These are phyloP conservation scores for Leccinum fuscescens DNA, from an alignment of 1,284 basidiomycete species.

Conservation along the genomic window DNA sequence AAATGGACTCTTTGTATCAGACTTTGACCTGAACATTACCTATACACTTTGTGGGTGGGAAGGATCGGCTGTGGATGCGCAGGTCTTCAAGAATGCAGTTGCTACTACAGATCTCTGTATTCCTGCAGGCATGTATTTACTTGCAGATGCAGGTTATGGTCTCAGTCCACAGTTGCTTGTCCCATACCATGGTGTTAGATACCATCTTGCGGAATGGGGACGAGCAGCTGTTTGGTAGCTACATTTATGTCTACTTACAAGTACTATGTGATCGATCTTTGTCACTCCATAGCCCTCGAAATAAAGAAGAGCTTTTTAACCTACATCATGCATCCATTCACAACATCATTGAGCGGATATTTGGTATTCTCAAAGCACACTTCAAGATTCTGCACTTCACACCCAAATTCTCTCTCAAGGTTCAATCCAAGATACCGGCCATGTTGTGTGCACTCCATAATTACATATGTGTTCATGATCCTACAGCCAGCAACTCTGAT, in stretches of 20 bases:
- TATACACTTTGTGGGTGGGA: slow-evolving; percentile 6
- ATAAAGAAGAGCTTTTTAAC: neutral
- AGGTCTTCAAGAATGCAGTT: slow-evolving; percentile 5
- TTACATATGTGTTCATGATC: neutral
- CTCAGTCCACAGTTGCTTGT: neutral
- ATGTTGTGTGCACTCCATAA: neutral
- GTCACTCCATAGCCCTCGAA: neutral
- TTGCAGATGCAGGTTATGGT: slow-evolving; percentile 13
- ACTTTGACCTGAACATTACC: too few relatives aligned
- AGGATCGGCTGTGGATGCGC: slow-evolving; percentile 12
- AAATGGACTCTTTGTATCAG: too few relatives aligned
- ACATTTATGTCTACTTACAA: too few relatives aligned
- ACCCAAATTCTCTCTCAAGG: neutral
- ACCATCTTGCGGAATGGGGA: slow-evolving; percentile 5
- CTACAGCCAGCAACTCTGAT: too few relatives aligned
- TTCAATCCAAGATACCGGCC: neutral
- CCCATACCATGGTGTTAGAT: neutral
- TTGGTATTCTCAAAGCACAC: neutral
- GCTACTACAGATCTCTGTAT: neutral
- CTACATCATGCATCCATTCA: neutral
- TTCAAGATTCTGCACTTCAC: neutral
- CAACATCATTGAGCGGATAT: neutral
- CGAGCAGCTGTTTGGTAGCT: neutral
- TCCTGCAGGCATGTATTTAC: slow-evolving; percentile 12
- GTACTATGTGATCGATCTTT: too few relatives aligned